These are phyloP conservation scores for Mycena galopus DNA, from an alignment of 768 basidiomycete genomes.

Conservation along the genomic window DNA sequence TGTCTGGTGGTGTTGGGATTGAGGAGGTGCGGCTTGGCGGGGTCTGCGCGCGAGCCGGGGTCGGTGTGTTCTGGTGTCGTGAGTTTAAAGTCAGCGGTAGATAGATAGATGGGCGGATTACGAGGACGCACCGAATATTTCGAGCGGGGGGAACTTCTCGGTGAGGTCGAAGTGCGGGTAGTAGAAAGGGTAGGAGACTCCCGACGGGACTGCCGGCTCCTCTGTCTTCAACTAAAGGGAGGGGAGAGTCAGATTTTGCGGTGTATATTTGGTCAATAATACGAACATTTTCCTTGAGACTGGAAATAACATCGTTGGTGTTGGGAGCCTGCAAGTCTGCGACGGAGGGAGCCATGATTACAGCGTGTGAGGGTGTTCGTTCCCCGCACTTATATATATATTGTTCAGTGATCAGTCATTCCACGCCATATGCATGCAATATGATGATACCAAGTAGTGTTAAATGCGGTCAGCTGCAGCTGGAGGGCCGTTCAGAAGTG, in stretches of 20 bases:
- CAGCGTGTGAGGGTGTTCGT: too few species aligned
- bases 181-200: constrained; percentile 60
- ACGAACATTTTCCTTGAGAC: constrained; percentile 30
- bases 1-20: constrained; percentile 51
- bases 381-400: neutral
- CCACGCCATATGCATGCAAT: constrained; percentile 33
- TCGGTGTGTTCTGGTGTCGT: constrained; percentile 50
- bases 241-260: neutral
- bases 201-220: too few species aligned
- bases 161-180: constrained; percentile 58
- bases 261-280: neutral
- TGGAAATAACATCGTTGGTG: constrained; percentile 20
- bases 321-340: constrained; percentile 36
- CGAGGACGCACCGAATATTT: constrained; percentile 56
- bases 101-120: neutral
- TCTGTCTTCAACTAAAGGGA: constrained; percentile 46
- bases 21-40: constrained; percentile 64
- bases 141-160: constrained; percentile 65
- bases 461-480: constrained; percentile 1
- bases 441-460: neutral
- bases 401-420: neutral
- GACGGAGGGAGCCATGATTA: constrained; percentile 49
- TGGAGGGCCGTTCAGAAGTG: neutral
- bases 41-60: constrained; percentile 62
- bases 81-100: neutral